These are phyloP conservation scores for Fraxinus greggii DNA, from an alignment of 305 asterid species.

Conservation along the genomic window DNA sequence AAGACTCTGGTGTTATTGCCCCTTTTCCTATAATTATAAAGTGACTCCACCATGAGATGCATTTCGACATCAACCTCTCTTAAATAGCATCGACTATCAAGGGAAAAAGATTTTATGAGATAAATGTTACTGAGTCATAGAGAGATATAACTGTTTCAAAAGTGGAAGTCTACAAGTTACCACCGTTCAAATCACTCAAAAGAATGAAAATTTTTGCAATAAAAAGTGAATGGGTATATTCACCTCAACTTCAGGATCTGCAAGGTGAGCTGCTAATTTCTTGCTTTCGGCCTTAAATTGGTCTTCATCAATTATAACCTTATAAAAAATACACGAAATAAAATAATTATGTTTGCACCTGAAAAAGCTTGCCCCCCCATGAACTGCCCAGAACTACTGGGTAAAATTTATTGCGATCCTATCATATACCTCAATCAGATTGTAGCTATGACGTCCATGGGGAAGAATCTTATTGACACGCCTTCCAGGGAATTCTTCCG, in stretches of 20 bases:
- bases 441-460: conserved; percentile 82
- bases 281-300: conserved; percentile 84
- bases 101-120: neutral
- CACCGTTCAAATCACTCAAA: conserved; percentile 17
- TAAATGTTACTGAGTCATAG: conserved; percentile 9
- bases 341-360: conserved; percentile 19
- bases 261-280: conserved; percentile 90
- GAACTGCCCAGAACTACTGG: conserved; percentile 20
- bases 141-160: neutral
- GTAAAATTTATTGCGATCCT: conserved; percentile 20
- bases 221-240: conserved; percentile 22
- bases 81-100: neutral
- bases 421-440: conserved; percentile 75
- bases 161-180: conserved; percentile 15
- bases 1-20: conserved; percentile 5
- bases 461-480: conserved; percentile 91
- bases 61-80: neutral
- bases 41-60: conserved; percentile 16
- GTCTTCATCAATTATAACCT: conserved; percentile 91
- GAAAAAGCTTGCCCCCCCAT: conserved; percentile 10
- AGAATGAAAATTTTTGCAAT: conserved; percentile 3
- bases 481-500: conserved; percentile 97
- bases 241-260: conserved; percentile 99
- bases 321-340: conserved; percentile 19
- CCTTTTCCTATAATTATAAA: conserved; percentile 1